Evolutionary conservation across 2,329 filamentous ascomycete genomes (phyloP).

Genomic region (Cordyceps pruinosa): DNA sequence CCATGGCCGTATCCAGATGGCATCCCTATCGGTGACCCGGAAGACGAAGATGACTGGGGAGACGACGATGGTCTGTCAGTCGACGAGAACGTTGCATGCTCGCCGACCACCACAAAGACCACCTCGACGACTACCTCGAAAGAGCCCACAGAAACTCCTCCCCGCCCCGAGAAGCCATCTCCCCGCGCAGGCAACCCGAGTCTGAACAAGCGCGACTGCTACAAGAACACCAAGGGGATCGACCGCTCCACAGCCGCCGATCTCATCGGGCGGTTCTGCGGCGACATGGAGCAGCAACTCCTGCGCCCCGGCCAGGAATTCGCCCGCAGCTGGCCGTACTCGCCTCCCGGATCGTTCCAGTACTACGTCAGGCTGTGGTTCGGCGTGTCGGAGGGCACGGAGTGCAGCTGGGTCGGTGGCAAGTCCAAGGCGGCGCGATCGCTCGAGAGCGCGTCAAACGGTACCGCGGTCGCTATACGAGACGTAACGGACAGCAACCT

Average conservation of each 20-base stretch:
- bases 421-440: not conserved
- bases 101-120: not conserved
- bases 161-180: too few species aligned
- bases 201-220: conserved; percentile 15
- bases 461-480: not conserved
- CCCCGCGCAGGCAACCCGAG: too few species aligned
- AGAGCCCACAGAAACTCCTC: too few species aligned
- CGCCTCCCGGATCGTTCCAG: not conserved
- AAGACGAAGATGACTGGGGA: conserved; percentile 5
- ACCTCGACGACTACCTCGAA: not conserved
- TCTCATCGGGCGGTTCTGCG: not conserved
- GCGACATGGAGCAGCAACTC: conserved; percentile 7
- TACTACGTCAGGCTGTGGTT: conserved; percentile 1
- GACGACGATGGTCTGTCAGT: too few species aligned
- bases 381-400: not conserved
- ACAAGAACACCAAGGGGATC: conserved; percentile 14
- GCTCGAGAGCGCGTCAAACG: not conserved
- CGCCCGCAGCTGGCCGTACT: not conserved
- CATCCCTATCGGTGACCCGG: not conserved
- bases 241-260: too few species aligned
- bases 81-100: not conserved
- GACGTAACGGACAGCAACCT: not conserved
- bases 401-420: conserved; percentile 2
- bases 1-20: too few species aligned
- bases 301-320: not conserved